These are phyloP conservation scores for Saksenaea vasiformis DNA, from an alignment of 371 early-diverging fungal species.

Conservation along the genomic window DNA sequence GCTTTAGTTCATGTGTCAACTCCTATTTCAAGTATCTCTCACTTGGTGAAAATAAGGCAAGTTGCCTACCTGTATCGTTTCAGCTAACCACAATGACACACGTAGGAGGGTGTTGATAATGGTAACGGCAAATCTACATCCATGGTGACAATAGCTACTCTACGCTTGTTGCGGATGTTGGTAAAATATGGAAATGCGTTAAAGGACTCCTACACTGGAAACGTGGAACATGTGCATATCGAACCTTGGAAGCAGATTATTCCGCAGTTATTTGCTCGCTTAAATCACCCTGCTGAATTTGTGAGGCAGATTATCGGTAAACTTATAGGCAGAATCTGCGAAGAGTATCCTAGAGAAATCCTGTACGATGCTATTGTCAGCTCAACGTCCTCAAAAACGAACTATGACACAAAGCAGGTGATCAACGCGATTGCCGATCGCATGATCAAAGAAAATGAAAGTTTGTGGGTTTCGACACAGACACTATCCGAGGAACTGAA, in stretches of 20 bases:
- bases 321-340: constrained; percentile 62
- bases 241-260: constrained; percentile 74
- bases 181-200: constrained; percentile 65
- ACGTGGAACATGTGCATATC: constrained; percentile 48
- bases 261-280: constrained; percentile 78
- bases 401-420: constrained; percentile 40
- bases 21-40: constrained; percentile 43
- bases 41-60: constrained; percentile 29
- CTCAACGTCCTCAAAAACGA: constrained; percentile 51
- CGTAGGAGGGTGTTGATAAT: constrained; percentile 3
- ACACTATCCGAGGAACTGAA: constrained; percentile 69
- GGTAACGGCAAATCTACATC: constrained; percentile 25
- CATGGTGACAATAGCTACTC: constrained; percentile 58
- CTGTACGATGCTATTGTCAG: constrained; percentile 76
- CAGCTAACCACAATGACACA: neutral
- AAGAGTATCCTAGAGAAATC: constrained; percentile 63
- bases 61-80: neutral
- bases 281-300: constrained; percentile 66
- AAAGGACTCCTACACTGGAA: constrained; percentile 35
- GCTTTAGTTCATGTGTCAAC: constrained; percentile 26
- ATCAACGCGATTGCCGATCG: constrained; percentile 45
- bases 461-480: constrained; percentile 60
- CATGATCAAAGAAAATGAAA: constrained; percentile 44
- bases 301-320: constrained; percentile 55
- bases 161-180: constrained; percentile 67